A percentile compares a stretch with the other conserved stretches of the same genome.
Conservation (phyloP, 208 protist genomes). For the Trichomonas tenax region DNA sequence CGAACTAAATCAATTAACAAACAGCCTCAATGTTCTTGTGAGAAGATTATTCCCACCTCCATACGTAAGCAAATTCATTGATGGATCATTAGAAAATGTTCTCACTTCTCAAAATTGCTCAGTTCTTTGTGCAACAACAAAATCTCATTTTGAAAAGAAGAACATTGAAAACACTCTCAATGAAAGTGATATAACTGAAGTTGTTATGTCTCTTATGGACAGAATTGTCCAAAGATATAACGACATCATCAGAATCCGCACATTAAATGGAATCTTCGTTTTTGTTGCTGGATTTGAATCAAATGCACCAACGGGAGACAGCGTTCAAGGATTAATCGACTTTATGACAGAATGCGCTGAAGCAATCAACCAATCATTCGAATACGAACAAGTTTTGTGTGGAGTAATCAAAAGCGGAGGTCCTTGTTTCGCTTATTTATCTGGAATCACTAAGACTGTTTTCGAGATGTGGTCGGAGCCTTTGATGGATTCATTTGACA, state of each 20-base stretch:
- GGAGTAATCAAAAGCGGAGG: background rate
- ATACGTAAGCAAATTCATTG: background rate
- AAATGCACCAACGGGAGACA: background rate
- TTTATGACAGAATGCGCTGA: background rate
- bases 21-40: background rate
- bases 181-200: background rate
- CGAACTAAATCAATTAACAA: background rate
- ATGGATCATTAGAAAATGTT: background rate
- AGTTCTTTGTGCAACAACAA: background rate
- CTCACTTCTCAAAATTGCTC: background rate
- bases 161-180: background rate
- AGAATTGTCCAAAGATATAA: background rate
- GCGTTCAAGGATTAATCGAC: background rate
- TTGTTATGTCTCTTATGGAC: background rate
- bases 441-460: background rate
- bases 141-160: background rate
- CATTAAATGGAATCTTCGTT: background rate
- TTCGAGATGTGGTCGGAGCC: background rate
- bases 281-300: background rate
- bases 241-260: background rate
- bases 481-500: background rate
- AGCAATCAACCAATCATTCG: background rate
- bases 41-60: background rate
- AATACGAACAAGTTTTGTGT: background rate
- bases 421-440: background rate